phyloP scores from a whole-genome alignment of 345 rosid genomes.

The Cardamine resedifolia region DNA sequence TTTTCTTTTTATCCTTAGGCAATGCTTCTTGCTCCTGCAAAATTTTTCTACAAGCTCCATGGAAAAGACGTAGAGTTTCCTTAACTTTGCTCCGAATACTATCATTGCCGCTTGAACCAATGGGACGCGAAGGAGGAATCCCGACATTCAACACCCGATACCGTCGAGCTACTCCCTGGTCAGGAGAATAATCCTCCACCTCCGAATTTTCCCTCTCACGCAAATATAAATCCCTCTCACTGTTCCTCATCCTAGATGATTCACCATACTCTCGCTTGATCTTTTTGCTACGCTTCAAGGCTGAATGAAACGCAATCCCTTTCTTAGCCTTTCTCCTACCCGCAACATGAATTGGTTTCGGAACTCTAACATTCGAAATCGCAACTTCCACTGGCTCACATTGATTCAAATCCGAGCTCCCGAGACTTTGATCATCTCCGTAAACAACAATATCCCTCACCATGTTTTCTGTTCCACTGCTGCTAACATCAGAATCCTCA shows the following conservation, averaged over 20 bases:
- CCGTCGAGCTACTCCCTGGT: constrained; percentile 42
- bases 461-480: not conserved
- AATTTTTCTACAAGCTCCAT: constrained; percentile 62
- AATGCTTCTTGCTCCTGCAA: constrained; percentile 77
- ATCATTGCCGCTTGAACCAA: constrained; percentile 28
- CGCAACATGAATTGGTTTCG: constrained; percentile 18
- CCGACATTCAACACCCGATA: constrained; percentile 33
- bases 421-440: not conserved
- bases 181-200: constrained; percentile 18
- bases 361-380: constrained; percentile 7
- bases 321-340: constrained; percentile 43
- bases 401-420: constrained; percentile 14
- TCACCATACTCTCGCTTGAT: constrained; percentile 22
- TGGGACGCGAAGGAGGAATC: constrained; percentile 52
- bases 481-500: constrained; percentile 20
- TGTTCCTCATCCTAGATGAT: constrained; percentile 22
- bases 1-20: constrained; percentile 25
- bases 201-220: constrained; percentile 29
- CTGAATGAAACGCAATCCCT: constrained; percentile 24
- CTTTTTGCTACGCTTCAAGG: constrained; percentile 25
- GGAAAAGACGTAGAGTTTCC: constrained; percentile 73
- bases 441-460: constrained; percentile 18
- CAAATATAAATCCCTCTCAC: constrained; percentile 34
- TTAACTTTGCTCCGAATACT: constrained; percentile 62
- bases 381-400: constrained; percentile 8